phyloP scores from a whole-genome alignment of 257 asterid species.

The Gardenia jasminoides region DNA sequence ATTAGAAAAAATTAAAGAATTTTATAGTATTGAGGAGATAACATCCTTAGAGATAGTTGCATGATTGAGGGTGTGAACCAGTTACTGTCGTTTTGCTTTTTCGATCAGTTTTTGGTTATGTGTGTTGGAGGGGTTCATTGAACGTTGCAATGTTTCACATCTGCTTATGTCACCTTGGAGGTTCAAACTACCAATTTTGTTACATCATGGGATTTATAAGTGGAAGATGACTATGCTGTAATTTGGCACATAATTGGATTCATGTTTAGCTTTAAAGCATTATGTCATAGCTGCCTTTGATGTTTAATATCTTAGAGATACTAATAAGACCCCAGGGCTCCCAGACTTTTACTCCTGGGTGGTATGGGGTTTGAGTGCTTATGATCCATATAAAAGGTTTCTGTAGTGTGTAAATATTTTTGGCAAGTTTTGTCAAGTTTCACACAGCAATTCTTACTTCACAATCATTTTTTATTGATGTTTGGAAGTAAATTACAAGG shows the following conservation, averaged over 20 bases:
- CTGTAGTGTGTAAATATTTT: background rate
- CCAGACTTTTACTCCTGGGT: background rate
- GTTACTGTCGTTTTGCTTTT: background rate
- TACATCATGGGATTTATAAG: no score
- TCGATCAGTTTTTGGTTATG: background rate
- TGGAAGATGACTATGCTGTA: no score
- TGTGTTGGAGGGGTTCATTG: background rate
- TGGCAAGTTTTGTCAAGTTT: background rate
- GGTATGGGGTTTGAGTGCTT: background rate
- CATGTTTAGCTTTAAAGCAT: background rate
- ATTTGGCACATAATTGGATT: no score
- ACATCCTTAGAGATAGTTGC: background rate
- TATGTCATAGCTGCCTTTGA: background rate
- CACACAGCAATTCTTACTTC: background rate
- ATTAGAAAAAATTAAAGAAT: no score
- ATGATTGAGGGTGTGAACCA: no score
- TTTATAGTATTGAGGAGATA: background rate
- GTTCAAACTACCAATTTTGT: no score
- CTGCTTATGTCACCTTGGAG: no score
- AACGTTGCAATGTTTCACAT: no score
- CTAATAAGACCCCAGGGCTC: background rate
- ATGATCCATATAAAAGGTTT: background rate
- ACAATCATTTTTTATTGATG: background rate
- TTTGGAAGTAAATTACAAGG: slow-evolving; percentile 8
- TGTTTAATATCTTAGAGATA: background rate